Base-by-base conservation (phyloP, 2,329 filamentous ascomycete species). In the Colletotrichum sp. region DNA sequence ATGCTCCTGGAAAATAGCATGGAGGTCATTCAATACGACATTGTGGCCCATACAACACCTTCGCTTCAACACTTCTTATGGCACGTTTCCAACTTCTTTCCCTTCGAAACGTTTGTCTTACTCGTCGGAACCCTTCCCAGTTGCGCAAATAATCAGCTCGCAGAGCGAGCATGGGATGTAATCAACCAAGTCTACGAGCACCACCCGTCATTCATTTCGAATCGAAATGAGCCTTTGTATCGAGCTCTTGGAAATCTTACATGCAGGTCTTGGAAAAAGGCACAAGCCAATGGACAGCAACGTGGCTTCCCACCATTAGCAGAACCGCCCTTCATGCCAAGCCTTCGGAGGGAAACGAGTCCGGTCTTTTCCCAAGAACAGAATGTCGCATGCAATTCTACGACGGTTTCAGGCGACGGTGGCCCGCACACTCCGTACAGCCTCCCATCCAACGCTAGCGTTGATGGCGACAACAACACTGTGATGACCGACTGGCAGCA, bases 1-100 rank as follows among this genome's bases (percentile, higher is more conserved):
- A 89, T 89, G 70, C 81, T 91, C 5, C 91, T 92, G 84, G 89
- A 89, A 77, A 83, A 91, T 9, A 85, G 90, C 1, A 79, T 92
- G 28, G 84, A 86, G 34, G 83, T 86, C n/a, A 84, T 86, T 12
- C 88, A 90, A 77, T 86, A 89, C 76, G 86, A 87, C 68, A 80
- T 87, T 9, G 81, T 83, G 13, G 83, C 88, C 8, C 89, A 89
- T 76, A 80, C 84, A 26, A 80, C 84, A 3, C 82, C 87, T 75
- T 81, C 83, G 5, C 82, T 85, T 22, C 84, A 83, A 1, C 87
- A 88, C 4, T 92, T 91, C 80, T 79, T 89, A 12, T 92, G 90
- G 90, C 91, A 89, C 77, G 84, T 88, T 79, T 86, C 87, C 67
- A 83, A 84, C 22, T 87, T 90, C 79, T 91, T 92, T 80, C 90